Evolutionary conservation across 2,329 filamentous ascomycete species (phyloP), one percentile per base, ranked within the genome.

Genomic region (Curvularia eragrostidis): DNA sequence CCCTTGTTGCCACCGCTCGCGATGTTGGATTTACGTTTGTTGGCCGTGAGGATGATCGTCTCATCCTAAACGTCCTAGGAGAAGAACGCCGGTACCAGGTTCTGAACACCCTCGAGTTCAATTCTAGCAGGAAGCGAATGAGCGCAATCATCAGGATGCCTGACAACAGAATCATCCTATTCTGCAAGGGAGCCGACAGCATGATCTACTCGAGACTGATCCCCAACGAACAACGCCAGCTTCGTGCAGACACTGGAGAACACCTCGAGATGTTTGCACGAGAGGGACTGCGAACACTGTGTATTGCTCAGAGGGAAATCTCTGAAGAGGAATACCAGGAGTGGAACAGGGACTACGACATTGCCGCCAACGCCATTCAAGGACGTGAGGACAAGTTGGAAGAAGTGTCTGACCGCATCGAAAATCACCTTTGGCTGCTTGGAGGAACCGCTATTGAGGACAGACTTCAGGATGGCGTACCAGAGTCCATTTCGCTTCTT

Each of bases 371-470:
- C 2, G 87, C 95, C 4, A 84, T 99, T 47, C 86, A 90, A 36
- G 86, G 96, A 55, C 90, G 95, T 71, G 96, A 99, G 72, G 91
- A 97, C 68, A 97, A 96, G 77, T 81, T 99, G 28, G 95, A 99
- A 75, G 87, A 88, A 59, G 91, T 96, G 13, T 90, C 95, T 3
- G 94, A 97, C 74, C 83, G 87, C 58, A 97, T 99, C 62, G 95
- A 99, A 78, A 91, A 92, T 62, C 89, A 98, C 15, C 84, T 99
- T 6, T 91, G 85, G 56, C 85, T 99, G 6, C 80, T 99, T 21
- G 95, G 95, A 60, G 95, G 95, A 44, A 99, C 95, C 18, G 95
- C 95, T 41, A 99, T 99, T 66, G 95, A 99, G 78, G 95, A 99
- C 82, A 88, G 93, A 67, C 84, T 99, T 26, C 95, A 99, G 78